Evolutionary conservation across 345 rosid genomes (phyloP).

Genomic region (Ceriops zippeliana): DNA sequence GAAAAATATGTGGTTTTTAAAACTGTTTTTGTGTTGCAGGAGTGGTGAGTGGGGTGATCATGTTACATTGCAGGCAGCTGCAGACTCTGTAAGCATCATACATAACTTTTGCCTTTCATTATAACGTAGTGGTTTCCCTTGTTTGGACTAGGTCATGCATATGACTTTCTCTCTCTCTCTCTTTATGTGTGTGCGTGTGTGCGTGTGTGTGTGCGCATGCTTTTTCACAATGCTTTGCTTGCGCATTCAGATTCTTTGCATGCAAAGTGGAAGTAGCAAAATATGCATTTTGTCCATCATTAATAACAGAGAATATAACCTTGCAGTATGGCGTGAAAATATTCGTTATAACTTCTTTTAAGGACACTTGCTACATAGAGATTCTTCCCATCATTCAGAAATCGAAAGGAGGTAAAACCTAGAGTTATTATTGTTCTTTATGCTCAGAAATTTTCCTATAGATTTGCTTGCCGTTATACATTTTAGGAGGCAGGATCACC

Average conservation of each 20-base stretch:
- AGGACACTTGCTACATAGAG: constrained; percentile 84
- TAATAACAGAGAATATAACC: constrained; percentile 7
- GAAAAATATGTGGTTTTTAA: constrained; percentile 9
- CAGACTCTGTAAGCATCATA: constrained; percentile 49
- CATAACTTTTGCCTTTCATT: neutral
- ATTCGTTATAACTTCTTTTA: constrained; percentile 77
- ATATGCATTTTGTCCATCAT: neutral
- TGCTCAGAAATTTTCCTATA: neutral
- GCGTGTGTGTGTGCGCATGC: neutral
- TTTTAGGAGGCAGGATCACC: neutral
- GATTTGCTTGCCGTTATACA: neutral
- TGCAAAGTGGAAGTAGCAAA: neutral
- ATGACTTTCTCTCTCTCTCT: too few relatives aligned
- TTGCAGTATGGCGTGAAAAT: constrained; percentile 72
- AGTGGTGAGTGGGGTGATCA: constrained; percentile 73
- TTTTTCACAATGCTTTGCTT: neutral
- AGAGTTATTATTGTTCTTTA: constrained; percentile 4
- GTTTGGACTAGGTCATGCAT: neutral
- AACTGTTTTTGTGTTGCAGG: constrained; percentile 34
- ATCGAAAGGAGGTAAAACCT: constrained; percentile 54
- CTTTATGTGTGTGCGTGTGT: too few relatives aligned
- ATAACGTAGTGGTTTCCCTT: neutral
- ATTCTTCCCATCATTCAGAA: constrained; percentile 68
- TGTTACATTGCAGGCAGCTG: constrained; percentile 78
- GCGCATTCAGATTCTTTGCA: neutral